Base-by-base conservation (phyloP, 2,329 filamentous ascomycete species). In the Claviceps humidiphila region DNA sequence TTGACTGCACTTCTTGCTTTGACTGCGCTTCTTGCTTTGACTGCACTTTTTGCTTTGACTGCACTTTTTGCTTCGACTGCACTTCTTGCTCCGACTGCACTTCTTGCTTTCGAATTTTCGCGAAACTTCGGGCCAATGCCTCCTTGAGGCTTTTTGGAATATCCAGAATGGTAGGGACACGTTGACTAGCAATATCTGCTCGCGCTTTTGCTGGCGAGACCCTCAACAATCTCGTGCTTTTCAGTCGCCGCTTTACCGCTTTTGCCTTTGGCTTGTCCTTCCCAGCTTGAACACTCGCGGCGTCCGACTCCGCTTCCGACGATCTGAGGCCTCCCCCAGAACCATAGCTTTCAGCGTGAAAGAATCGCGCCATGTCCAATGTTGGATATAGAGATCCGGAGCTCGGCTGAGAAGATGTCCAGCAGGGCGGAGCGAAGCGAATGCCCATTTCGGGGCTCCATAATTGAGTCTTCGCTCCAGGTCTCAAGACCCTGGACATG, bases 391-490 rank as follows among this genome's bases (percentile, higher is more conserved):
- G 34, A 2, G 56, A 51, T 45, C 8, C 41, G 2, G 51, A 11
- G 40, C 48, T 57, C 46, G n/a, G 53, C 44, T 42, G 56, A 48
- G 34, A 54, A 47, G 55, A 57, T 13, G 61, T 54, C 0, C 61
- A 49, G 9, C 44, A 17, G 26, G 24, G 13, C 9, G 44, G 39
- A 13, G 51, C 57, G 55, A 68, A 68, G 5, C 63, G 60, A 49
- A 68, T 63, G 24, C 64, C 64, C 34, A 55, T 53, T 22, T 56
- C 57, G 20, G 60, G 62, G 42, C 56, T 61, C 67, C 66, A 69
- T 30, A 66, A 55, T 22, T 52, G 47, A 41, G 52, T 57, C 24
- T 51, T 52, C 4, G 50, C 48, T 24, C 34, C 49, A 17, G 52
- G 47, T 39, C 51, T 54, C 58, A 54, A 53, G 30, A 49, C 50